phyloP scores from a whole-genome alignment of 805 yeast species.

The Ogataea neopini region DNA sequence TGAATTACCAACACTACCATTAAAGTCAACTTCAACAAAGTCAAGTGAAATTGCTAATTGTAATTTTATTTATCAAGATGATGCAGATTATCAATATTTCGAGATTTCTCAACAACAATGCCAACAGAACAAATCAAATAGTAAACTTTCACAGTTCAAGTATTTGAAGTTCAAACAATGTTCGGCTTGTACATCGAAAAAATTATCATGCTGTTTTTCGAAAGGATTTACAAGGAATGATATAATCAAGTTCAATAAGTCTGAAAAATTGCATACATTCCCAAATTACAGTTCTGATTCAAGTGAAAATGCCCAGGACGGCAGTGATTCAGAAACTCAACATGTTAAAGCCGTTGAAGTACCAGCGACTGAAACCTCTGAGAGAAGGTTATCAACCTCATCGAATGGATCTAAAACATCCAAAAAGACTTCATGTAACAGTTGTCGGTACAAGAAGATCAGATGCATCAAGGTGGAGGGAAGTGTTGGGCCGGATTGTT shows the following conservation, averaged over 20 bases:
- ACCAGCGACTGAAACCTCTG: neutral
- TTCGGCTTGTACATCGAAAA: constrained; percentile 51
- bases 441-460: constrained; percentile 37
- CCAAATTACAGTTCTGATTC: constrained; percentile 3
- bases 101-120: constrained; percentile 25
- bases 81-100: constrained; percentile 31
- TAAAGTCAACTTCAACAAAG: neutral
- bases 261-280: constrained; percentile 23
- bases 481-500: constrained; percentile 21
- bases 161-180: constrained; percentile 54
- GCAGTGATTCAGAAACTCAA: neutral
- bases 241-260: constrained; percentile 42
- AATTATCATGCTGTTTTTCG: constrained; percentile 52
- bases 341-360: neutral
- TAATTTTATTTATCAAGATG: constrained; percentile 27
- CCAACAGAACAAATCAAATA: constrained; percentile 19
- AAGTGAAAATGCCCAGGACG: neutral
- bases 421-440: constrained; percentile 37
- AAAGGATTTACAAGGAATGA: constrained; percentile 70
- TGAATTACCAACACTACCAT: constrained; percentile 14
- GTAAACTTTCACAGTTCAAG: constrained; percentile 27
- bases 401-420: constrained; percentile 17
- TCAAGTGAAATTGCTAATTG: constrained; percentile 34
- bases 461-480: constrained; percentile 36
- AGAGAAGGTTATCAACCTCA: neutral